A percentile compares a stretch with the other conserved stretches of the same genome.
Evolutionary conservation across 768 basidiomycete species (phyloP).

Genomic region (Clitopilus passeckerianus): DNA sequence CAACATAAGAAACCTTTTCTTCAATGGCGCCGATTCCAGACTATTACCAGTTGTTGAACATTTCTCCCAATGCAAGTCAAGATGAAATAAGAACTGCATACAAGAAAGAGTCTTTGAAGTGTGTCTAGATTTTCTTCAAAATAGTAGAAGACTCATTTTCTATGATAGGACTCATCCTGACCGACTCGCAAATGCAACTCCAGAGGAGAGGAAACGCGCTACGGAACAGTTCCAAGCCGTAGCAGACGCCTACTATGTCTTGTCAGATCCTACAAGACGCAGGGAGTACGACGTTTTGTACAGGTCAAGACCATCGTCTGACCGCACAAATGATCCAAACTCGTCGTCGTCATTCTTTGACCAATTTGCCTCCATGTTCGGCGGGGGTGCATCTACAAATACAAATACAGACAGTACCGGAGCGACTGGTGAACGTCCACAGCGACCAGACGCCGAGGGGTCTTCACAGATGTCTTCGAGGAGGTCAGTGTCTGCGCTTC

Average conservation of each 20-base stretch:
- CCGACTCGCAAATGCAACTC: slow-evolving; percentile 63
- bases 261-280: slow-evolving; percentile 73
- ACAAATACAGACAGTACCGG: slow-evolving; percentile 19
- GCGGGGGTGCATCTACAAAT: slow-evolving; percentile 22
- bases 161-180: slow-evolving; percentile 80
- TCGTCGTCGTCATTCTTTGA: slow-evolving; percentile 74
- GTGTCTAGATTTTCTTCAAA: slow-evolving; percentile 4
- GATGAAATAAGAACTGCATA: slow-evolving; percentile 78
- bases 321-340: slow-evolving; percentile 56
- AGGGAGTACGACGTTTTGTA: slow-evolving; percentile 71
- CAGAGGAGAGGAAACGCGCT: slow-evolving; percentile 63
- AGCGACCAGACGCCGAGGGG: slow-evolving; percentile 72
- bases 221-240: slow-evolving; percentile 87
- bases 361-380: slow-evolving; percentile 72
- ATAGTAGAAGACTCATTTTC: slow-evolving; percentile 14
- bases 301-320: slow-evolving; percentile 42
- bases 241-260: slow-evolving; percentile 92
- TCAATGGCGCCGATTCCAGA: slow-evolving; percentile 76
- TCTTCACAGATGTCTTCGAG: slow-evolving; percentile 90
- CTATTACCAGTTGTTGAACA: slow-evolving; percentile 64
- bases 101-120: slow-evolving; percentile 76
- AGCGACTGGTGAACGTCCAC: slow-evolving; percentile 19
- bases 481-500: slow-evolving; percentile 47
- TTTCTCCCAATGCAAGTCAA: slow-evolving; percentile 51
- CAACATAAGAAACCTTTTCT: not conserved